Conservation (phyloP, 139 green algal genomes). For the Limnomonas spitsbergensis region DNA sequence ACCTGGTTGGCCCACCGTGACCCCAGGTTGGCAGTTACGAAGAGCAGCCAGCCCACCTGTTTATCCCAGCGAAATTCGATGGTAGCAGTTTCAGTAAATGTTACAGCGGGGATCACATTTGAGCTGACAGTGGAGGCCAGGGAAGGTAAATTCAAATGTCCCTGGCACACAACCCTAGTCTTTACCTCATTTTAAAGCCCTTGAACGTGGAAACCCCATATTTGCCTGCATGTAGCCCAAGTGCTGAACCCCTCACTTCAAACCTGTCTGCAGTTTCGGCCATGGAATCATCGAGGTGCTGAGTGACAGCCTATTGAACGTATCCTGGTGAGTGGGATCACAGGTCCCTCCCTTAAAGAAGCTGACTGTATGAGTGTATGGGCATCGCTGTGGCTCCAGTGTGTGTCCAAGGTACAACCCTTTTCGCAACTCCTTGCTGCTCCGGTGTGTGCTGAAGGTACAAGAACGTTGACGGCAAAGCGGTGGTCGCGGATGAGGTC, state of each 20-base stretch:
- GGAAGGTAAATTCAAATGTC: neutral
- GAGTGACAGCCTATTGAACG: constrained; percentile 38
- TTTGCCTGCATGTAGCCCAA: neutral
- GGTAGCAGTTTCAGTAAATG: neutral
- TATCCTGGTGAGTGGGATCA: constrained; percentile 6
- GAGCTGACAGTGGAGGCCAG: neutral
- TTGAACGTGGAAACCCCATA: neutral
- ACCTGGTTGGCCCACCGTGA: no score
- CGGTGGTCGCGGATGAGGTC: neutral
- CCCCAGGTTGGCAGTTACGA: no score
- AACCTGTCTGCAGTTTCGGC: constrained; percentile 48
- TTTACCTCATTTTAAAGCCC: neutral
- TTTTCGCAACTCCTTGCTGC: neutral
- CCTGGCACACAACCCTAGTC: neutral
- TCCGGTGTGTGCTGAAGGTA: neutral
- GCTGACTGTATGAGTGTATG: neutral
- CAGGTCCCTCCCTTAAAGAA: no score
- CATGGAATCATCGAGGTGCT: constrained; percentile 59
- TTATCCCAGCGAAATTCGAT: no score
- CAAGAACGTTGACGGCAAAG: neutral
- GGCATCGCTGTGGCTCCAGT: neutral
- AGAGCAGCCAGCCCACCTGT: no score
- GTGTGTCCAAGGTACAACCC: neutral
- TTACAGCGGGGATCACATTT: neutral
- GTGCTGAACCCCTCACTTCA: neutral